A percentile compares a stretch with the other conserved stretches of the same genome.
Conservation (phyloP, 192 early-diverging fungal genomes). For the Rhizoclosmatium sp. region DNA sequence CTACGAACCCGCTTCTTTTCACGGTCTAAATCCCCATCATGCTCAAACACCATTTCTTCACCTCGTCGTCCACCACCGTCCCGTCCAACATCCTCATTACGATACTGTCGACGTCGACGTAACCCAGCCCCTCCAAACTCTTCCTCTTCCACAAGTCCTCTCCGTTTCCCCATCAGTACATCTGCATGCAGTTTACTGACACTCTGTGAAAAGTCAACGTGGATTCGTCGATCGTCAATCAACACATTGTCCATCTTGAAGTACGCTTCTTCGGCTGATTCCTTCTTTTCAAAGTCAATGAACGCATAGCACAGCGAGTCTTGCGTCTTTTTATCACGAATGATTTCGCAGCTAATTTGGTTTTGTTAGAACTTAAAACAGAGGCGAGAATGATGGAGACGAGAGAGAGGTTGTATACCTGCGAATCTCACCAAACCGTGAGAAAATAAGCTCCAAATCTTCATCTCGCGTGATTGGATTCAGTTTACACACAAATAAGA, state of each 20-base stretch:
- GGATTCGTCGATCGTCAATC: conserved; percentile 94
- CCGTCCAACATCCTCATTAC: conserved; percentile 25
- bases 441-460: conserved; percentile 92
- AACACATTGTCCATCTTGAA: conserved; percentile 97
- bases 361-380: conserved; percentile 7
- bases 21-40: conserved; percentile 43
- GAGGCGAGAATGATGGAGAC: neutral
- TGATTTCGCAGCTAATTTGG: conserved; percentile 81
- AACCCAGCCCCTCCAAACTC: conserved; percentile 49
- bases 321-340: conserved; percentile 82
- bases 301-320: conserved; percentile 95
- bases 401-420: conserved; percentile 43
- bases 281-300: conserved; percentile 91
- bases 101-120: conserved; percentile 44
- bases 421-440: conserved; percentile 84
- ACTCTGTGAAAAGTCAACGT: conserved; percentile 98
- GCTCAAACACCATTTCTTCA: conserved; percentile 59
- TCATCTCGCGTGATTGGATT: conserved; percentile 90
- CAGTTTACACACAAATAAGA: conserved; percentile 95
- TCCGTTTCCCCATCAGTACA: conserved; percentile 67
- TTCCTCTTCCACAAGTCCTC: conserved; percentile 11
- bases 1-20: conserved; percentile 43
- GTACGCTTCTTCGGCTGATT: conserved; percentile 90
- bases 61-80: conserved; percentile 14
- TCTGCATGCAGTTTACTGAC: conserved; percentile 85